These are phyloP conservation scores for Warburgia ugandensis DNA, from an alignment of 164 flowering plant genomes.

Conservation along the genomic window DNA sequence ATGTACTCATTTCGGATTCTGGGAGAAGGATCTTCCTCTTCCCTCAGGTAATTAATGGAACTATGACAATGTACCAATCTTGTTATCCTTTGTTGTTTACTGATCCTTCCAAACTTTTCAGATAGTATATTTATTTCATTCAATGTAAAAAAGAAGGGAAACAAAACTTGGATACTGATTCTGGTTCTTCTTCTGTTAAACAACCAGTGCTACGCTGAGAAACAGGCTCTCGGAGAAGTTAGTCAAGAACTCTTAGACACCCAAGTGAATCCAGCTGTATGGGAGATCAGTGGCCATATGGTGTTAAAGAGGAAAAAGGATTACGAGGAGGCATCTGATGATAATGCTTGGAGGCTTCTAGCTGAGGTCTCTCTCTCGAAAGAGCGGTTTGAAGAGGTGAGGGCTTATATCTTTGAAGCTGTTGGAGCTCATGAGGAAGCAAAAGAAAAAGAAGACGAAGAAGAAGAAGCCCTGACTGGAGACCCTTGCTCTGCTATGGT, in stretches of 20 bases:
- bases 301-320: conserved; percentile 72
- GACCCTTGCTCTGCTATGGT: background rate
- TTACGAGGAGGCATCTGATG: conserved; percentile 63
- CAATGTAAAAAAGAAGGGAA: too few relatives aligned
- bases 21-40: conserved; percentile 63
- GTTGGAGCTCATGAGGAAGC: conserved; percentile 1
- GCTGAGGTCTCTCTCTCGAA: conserved; percentile 79
- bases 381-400: conserved; percentile 65
- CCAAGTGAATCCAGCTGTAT: conserved; percentile 83
- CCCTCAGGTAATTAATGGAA: conserved; percentile 61
- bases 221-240: conserved; percentile 88
- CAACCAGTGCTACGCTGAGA: conserved; percentile 76
- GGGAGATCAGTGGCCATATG: conserved; percentile 93
- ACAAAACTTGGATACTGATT: background rate
- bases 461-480: background rate
- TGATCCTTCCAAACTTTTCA: too few relatives aligned
- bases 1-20: conserved; percentile 67
- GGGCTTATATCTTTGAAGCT: conserved; percentile 52
- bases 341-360: conserved; percentile 63
- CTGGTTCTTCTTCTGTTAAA: background rate
- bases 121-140: too few relatives aligned
- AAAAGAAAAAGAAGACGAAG: background rate
- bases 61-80: background rate
- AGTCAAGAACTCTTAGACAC: conserved; percentile 68
- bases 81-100: background rate